Evolutionary conservation across 768 basidiomycete species (phyloP).

Genomic region (Tylopilus rubrobrunneus): DNA sequence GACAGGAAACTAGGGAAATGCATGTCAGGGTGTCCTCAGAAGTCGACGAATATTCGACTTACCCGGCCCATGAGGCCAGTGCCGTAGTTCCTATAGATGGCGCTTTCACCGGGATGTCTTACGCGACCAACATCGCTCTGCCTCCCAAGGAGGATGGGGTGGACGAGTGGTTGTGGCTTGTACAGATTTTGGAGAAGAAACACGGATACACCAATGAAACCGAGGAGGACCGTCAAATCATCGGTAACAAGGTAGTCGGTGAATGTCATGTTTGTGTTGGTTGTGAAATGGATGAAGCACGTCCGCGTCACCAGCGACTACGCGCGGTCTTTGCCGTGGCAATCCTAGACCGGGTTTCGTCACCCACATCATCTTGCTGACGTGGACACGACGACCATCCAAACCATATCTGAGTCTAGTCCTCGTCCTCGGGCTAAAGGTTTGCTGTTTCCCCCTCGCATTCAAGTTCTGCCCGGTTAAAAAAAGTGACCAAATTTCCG

Average conservation of each 20-base stretch:
- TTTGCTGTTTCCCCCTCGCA: not conserved
- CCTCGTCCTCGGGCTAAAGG: too few species aligned
- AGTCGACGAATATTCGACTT: constrained; percentile 27
- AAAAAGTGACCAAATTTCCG: not conserved
- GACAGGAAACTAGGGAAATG: constrained; percentile 56
- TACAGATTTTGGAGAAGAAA: constrained; percentile 77
- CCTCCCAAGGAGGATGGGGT: constrained; percentile 88
- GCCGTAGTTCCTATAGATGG: constrained; percentile 87
- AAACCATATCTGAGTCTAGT: too few species aligned
- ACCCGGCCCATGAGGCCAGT: constrained; percentile 81
- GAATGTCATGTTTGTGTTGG: constrained; percentile 35
- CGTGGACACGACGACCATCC: not conserved
- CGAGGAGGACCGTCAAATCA: constrained; percentile 74
- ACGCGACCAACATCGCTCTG: constrained; percentile 89
- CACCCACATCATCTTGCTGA: not conserved
- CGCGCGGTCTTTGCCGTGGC: constrained; percentile 9
- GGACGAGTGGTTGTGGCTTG: constrained; percentile 80
- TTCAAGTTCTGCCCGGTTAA: not conserved
- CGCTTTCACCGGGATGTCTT: constrained; percentile 76
- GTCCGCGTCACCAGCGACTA: not conserved
- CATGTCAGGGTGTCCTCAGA: not conserved
- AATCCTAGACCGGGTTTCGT: not conserved
- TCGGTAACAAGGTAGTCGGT: constrained; percentile 68
- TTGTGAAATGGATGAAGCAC: not conserved
- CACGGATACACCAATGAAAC: constrained; percentile 69